These are phyloP conservation scores for Xylaria sp. DNA, from an alignment of 2,329 filamentous ascomycete species.

Conservation along the genomic window DNA sequence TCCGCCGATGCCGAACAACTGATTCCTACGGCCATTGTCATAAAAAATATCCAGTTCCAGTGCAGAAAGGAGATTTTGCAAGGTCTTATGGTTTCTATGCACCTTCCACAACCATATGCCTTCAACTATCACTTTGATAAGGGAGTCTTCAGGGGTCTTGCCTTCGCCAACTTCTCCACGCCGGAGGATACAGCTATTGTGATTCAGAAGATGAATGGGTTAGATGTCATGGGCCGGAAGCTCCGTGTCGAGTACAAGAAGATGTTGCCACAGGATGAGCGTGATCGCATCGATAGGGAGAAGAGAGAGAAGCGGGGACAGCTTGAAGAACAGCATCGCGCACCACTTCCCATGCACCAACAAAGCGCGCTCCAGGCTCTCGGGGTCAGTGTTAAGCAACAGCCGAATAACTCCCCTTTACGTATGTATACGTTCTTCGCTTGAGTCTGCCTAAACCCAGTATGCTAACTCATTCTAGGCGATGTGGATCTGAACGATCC, in stretches of 20 bases:
- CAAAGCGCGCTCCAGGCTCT: constrained; percentile 88
- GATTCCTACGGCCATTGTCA: constrained; percentile 97
- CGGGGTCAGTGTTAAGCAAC: constrained; percentile 67
- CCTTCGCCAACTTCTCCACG: constrained; percentile 98
- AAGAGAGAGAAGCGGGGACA: constrained; percentile 96
- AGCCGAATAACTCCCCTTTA: constrained; percentile 56
- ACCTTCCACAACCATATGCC: constrained; percentile 91
- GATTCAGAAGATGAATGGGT: constrained; percentile 92
- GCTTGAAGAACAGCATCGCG: constrained; percentile 92
- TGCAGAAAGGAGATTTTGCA: constrained; percentile 97
- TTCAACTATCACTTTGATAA: constrained; percentile 99
- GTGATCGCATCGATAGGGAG: constrained; percentile 94
- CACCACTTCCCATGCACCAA: constrained; percentile 73
- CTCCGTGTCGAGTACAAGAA: constrained; percentile 98
- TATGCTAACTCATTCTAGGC: constrained; percentile 41
- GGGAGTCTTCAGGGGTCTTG: constrained; percentile 92
- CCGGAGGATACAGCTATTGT: constrained; percentile 91
- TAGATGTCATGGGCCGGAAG: constrained; percentile 93
- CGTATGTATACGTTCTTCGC: constrained; percentile 45
- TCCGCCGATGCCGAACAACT: constrained; percentile 77
- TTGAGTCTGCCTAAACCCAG: constrained; percentile 1
- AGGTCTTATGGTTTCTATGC: constrained; percentile 90
- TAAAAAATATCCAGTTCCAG: constrained; percentile 99
- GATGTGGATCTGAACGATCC: constrained; percentile 93
- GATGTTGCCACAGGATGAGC: constrained; percentile 93